phyloP scores from a whole-genome alignment of 805 yeast species.

The Candida nemodendra region DNA sequence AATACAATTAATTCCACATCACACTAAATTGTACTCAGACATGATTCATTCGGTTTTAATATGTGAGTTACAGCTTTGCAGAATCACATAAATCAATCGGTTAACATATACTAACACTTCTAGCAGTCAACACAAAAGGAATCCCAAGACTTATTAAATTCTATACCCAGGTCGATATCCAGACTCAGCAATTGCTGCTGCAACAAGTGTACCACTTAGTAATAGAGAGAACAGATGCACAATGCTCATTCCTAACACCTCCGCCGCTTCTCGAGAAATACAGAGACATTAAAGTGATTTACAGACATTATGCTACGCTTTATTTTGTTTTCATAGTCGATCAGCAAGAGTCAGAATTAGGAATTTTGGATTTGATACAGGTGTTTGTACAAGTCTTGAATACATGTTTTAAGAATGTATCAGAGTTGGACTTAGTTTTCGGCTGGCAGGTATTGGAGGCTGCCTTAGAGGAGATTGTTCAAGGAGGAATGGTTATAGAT shows the following conservation, averaged over 20 bases:
- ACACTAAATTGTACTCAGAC: neutral
- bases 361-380: constrained; percentile 90
- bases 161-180: constrained; percentile 85
- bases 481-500: constrained; percentile 98
- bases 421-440: constrained; percentile 94
- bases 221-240: constrained; percentile 64
- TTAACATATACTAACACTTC: constrained; percentile 8
- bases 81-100: too few relatives aligned
- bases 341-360: constrained; percentile 92
- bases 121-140: constrained; percentile 80
- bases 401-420: constrained; percentile 88
- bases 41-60: constrained; percentile 89
- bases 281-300: constrained; percentile 83
- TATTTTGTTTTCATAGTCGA: constrained; percentile 95
- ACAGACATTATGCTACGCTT: constrained; percentile 92
- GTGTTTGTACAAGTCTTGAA: constrained; percentile 95
- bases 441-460: constrained; percentile 97
- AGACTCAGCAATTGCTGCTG: constrained; percentile 74
- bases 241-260: constrained; percentile 86
- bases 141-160: constrained; percentile 87
- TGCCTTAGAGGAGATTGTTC: constrained; percentile 87
- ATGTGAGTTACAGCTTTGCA: constrained; percentile 46
- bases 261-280: constrained; percentile 70
- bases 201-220: constrained; percentile 82
- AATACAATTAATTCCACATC: too few relatives aligned